Evolutionary conservation across 2,329 filamentous ascomycete species (phyloP), one percentile per base, ranked within the genome.

Genomic region (Nemania bipapillata): DNA sequence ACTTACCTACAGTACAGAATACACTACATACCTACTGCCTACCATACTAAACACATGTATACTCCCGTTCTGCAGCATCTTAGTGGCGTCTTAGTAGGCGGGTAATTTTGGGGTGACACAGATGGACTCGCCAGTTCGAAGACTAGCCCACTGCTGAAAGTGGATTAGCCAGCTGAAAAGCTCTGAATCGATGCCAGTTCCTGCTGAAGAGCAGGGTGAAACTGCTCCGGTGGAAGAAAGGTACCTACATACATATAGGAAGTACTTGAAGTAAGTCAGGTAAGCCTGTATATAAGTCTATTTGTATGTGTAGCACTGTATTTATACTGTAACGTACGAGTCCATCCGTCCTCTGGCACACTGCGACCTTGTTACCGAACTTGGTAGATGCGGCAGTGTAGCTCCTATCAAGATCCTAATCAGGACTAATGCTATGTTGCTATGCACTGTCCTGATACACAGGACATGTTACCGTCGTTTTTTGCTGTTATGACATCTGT

Each of bases 31-130:
- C 45, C 22, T 32, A 32, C 30, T 32, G 30, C 30, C 4, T 32
- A 32, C 30, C 30, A 20, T 20, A 50, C 47, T 50, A 50, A 50
- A 50, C 47, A 50, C 47, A 22, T 50, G 47, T 50, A 22, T 20
- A 22, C 47, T 50, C 47, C 24, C n/a, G 24, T 50, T 50, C 47
- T 50, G 47, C 12, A 50, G 22, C 22, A 17, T 50, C 47, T n/a
- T 50, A 45, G 40, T 28, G 12, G 47, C 20, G 59, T 45, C 59
- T 47, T 54, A 35, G 30, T 42, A 37, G 50, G 55, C 61, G 60
- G 65, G 65, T 65, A 68, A 62, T 69, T 56, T 69, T 65, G 66
- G 66, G 63, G 57, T 53, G 62, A 65, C 28, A 53, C 54, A 49
- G 32, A 45, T 26, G 54, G 32, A 37, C n/a, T 53, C n/a, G 30